A percentile compares a stretch with the other conserved stretches of the same genome.
Evolutionary conservation across 2,329 filamentous ascomycete species (phyloP).

Genomic region (Acrodontium crateriforme): DNA sequence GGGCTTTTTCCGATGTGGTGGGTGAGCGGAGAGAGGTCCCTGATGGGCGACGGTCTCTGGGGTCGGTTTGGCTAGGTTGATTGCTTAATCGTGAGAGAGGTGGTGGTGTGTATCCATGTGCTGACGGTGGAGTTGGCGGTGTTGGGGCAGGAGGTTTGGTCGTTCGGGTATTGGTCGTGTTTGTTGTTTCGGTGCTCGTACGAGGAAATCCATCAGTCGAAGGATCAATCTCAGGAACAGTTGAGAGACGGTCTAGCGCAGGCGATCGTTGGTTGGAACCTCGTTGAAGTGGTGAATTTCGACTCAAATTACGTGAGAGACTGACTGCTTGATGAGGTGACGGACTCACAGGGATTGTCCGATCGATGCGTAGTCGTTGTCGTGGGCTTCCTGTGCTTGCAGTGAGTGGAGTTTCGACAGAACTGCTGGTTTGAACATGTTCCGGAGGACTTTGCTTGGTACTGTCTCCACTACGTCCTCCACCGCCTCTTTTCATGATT

Average conservation of each 20-base stretch:
- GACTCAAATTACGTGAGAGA: too few relatives aligned
- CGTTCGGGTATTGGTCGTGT: too few relatives aligned
- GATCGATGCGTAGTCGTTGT: conserved; percentile 12
- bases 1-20: conserved; percentile 19
- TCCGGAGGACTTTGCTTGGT: background rate
- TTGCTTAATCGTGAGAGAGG: conserved; percentile 17
- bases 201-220: conserved; percentile 5
- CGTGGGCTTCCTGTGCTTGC: conserved; percentile 1
- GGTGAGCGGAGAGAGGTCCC: too few relatives aligned
- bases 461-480: conserved; percentile 1
- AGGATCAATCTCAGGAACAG: conserved; percentile 19
- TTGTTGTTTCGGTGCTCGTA: conserved; percentile 9
- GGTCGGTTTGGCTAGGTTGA: too few relatives aligned
- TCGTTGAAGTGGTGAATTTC: conserved; percentile 1
- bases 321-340: conserved; percentile 2
- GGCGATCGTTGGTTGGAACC: conserved; percentile 7
- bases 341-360: conserved; percentile 20
- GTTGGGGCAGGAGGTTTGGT: too few relatives aligned
- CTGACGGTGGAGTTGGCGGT: too few relatives aligned
- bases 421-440: background rate
- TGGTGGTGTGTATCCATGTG: too few relatives aligned
- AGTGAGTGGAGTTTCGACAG: background rate
- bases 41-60: too few relatives aligned
- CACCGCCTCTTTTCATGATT: conserved; percentile 77
- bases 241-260: conserved; percentile 19